Evolutionary conservation across 805 yeast species (phyloP), one percentile per base, ranked within the genome.

Genomic region (Myxozyma nipponensis): DNA sequence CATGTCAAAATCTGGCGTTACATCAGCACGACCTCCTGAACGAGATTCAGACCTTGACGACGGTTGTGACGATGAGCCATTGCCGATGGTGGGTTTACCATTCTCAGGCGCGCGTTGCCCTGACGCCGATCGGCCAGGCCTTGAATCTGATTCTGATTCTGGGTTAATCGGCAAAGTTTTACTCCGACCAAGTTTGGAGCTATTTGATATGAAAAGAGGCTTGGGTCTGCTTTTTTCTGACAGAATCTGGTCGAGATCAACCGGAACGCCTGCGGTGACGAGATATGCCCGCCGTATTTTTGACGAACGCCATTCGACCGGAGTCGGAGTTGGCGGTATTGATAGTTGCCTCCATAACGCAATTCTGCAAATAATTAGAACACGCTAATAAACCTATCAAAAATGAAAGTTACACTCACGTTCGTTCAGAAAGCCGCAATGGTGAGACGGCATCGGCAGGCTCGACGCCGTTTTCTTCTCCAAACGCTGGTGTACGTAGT

Each of bases 221-320:
- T 41, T 25, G 17, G 17, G 13, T 25, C 17, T 40, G 7, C 1
- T 32, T 13, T 18, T 15, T 17, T 26, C 23, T 41, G 19, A 6
- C 39, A 24, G n/a, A 17, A 58, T 48, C 61, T 82, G 85, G 64
- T 83, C 88, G 15, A 83, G 69, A 59, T 83, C 83, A 37, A 85
- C 77, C 0, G 95, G 95, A 1, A 87, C 76, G 1, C 90, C 89
- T 39, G 87, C 69, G 25, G 81, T 76, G 18, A 82, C 70, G 28
- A 84, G 70, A 28, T 87, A 66, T 57, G 78, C 79, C 58, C 84
- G 77, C 44, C 89, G 77, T 22, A 84, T 74, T 18, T 80, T 72
- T 62, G 86, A 82, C 47, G 75, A 75, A 39, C 75, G 77, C 95
- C 95, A 87, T 52, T 81, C 82, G 17, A 82, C 75, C 1, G 83